Percentiles rank a stretch among this genome's conserved stretches.
Conservation (phyloP, 805 yeast genomes). For the Myxozyma vanderwaltii region DNA sequence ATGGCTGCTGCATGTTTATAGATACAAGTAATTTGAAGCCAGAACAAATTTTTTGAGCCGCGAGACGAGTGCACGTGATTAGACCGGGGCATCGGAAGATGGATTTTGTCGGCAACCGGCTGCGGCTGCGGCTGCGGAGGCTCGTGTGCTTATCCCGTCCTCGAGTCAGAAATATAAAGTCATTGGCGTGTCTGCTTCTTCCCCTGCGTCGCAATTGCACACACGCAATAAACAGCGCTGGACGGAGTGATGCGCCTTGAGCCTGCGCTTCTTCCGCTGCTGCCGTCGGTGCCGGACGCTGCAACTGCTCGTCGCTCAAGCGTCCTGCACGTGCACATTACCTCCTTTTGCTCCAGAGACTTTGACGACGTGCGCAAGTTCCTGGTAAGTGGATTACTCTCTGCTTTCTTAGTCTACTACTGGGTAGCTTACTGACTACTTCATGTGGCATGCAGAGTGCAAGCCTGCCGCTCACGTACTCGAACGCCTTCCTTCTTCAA, state of each 20-base stretch:
- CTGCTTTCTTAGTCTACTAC: neutral
- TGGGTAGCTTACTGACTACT: neutral
- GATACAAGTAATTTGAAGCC: no score
- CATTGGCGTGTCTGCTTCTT: no score
- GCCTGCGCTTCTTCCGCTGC: conserved; percentile 6
- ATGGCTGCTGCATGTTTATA: neutral
- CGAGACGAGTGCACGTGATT: neutral
- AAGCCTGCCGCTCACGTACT: conserved; percentile 19
- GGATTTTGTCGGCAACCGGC: neutral
- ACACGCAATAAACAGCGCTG: no score
- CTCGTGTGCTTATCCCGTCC: neutral
- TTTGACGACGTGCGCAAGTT: conserved; percentile 11
- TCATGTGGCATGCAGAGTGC: neutral
- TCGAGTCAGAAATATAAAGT: neutral
- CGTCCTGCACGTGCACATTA: conserved; percentile 3
- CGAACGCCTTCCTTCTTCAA: conserved; percentile 22
- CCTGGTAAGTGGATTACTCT: neutral
- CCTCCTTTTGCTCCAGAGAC: conserved; percentile 13
- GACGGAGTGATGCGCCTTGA: no score
- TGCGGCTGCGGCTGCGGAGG: no score
- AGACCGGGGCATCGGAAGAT: neutral
- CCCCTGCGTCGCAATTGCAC: no score
- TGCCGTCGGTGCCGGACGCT: neutral
- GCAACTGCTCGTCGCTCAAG: neutral
- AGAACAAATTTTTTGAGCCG: no score